A percentile compares a stretch with the other conserved stretches of the same genome.
These are phyloP conservation scores for Excoecaria agallocha DNA, from an alignment of 345 rosid genomes.

Conservation along the genomic window DNA sequence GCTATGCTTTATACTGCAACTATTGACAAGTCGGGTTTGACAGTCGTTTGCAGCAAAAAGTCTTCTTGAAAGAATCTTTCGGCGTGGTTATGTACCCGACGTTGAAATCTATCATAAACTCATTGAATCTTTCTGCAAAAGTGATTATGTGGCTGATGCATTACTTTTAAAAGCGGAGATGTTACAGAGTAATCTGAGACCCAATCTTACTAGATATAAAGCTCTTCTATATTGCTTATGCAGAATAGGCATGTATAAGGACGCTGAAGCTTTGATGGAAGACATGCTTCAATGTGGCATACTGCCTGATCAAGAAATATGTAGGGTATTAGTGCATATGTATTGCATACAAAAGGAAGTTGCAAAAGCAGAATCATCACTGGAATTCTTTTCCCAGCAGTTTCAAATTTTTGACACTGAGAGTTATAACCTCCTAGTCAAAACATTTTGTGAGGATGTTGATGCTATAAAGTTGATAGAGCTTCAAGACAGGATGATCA, in stretches of 20 bases:
- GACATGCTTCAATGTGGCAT: constrained; percentile 60
- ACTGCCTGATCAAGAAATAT: constrained; percentile 53
- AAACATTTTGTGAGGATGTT: constrained; percentile 40
- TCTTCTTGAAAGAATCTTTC: constrained; percentile 45
- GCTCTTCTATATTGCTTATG: constrained; percentile 60
- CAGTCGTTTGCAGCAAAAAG: constrained; percentile 86
- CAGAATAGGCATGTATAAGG: constrained; percentile 37
- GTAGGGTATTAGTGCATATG: constrained; percentile 50
- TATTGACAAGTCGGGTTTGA: too few species aligned
- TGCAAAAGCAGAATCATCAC: constrained; percentile 53
- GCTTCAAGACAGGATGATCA: constrained; percentile 63
- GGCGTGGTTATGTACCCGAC: constrained; percentile 43
- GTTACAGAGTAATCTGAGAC: constrained; percentile 27
- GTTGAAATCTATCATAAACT: constrained; percentile 42
- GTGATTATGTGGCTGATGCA: constrained; percentile 46
- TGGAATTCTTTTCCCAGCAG: constrained; percentile 55
- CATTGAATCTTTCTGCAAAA: constrained; percentile 51
- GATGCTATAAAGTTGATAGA: constrained; percentile 44
- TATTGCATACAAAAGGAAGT: constrained; percentile 51
- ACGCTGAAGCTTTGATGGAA: constrained; percentile 55
- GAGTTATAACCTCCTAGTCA: constrained; percentile 55
- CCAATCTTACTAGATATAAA: constrained; percentile 36
- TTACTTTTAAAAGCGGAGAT: constrained; percentile 57
- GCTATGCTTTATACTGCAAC: too few species aligned
- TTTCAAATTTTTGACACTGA: constrained; percentile 50